phyloP scores from a whole-genome alignment of 768 basidiomycete genomes.

The Cyclocybe cylindracea region DNA sequence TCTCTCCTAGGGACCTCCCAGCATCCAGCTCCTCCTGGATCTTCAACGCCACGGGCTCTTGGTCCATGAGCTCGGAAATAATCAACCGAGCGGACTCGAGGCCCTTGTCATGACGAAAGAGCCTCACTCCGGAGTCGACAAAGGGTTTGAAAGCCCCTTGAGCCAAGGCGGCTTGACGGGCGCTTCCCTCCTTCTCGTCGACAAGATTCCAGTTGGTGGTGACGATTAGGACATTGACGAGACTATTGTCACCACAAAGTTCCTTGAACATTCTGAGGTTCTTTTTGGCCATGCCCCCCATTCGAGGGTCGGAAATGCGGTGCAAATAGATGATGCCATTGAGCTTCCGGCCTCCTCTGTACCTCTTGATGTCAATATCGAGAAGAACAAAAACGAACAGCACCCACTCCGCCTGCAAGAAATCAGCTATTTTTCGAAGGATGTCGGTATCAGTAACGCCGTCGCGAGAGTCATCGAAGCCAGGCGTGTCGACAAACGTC shows the following conservation, averaged over 20 bases:
- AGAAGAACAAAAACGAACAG: neutral
- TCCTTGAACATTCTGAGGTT: slow-evolving; percentile 49
- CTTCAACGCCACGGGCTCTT: slow-evolving; percentile 8
- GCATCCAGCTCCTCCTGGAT: slow-evolving; percentile 21
- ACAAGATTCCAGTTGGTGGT: slow-evolving; percentile 48
- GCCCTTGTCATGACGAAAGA: slow-evolving; percentile 37
- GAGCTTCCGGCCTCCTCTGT: slow-evolving; percentile 25
- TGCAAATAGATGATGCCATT: slow-evolving; percentile 44
- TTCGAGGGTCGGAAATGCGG: slow-evolving; percentile 38
- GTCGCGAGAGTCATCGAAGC: slow-evolving; percentile 41
- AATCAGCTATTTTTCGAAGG: slow-evolving; percentile 31
- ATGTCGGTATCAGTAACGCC: slow-evolving; percentile 30
- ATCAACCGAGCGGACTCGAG: slow-evolving; percentile 29
- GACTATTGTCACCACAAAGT: slow-evolving; percentile 44
- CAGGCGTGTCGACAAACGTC: slow-evolving; percentile 43
- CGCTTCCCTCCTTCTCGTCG: slow-evolving; percentile 28
- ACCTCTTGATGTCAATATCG: neutral
- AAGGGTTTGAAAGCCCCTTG: slow-evolving; percentile 40
- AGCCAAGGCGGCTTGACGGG: slow-evolving; percentile 38
- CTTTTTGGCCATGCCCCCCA: slow-evolving; percentile 39
- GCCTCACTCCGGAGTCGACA: slow-evolving; percentile 38
- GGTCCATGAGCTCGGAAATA: slow-evolving; percentile 28
- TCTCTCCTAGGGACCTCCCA: slow-evolving; percentile 31
- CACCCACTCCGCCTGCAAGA: slow-evolving; percentile 17
- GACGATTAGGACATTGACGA: slow-evolving; percentile 46